Base-by-base conservation (phyloP, 371 early-diverging fungal genomes). In the Mortierella sp. region DNA sequence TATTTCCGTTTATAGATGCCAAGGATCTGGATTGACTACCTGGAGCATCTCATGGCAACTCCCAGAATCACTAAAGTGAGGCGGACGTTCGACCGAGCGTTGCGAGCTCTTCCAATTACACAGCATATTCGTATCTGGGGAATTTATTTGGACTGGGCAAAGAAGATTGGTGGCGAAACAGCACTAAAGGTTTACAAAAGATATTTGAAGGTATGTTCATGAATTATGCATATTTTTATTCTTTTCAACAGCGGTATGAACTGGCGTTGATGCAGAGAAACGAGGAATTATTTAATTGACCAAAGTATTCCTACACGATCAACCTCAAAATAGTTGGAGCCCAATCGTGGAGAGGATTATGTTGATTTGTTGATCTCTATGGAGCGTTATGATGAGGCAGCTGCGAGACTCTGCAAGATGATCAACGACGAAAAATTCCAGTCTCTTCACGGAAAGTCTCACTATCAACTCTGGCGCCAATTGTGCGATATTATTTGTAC, bases 111-210 rank as follows among this genome's bases (percentile, higher is more conserved):
- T 53, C 96, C 99, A 4, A 89, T 97, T 28, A 96, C 98, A 1
- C 98, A 98, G 77, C 98, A 99, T 66, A 82, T 80, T 18, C 86
- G 93, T 45, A 85, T 99, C 44, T 99, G 99, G 99, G 87, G 87
- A 4, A 62, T 90, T 55, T 98, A 98, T 79, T 81, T 96, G 51
- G 71, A 84, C 62, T 97, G 96, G 85, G 95, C 95, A 7, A 83
- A 88, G 53, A 74, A 84, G 25, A 88, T 92, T 30, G 93, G 97
- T 18, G 96, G 97, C 0, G 92, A 94, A 70, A 93, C 95, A 0
- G 93, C 94, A 4, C 85, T 95, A 28, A 85, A 92, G 14, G 87
- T 97, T 48, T 92, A 92, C 73, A 84, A 89, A 60, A 84, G 99
- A 45, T 96, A 95, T 72, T 60, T 98, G 67, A 93, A 93, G 85